Base-by-base conservation (phyloP, 805 yeast genomes). In the Novakomyces olei region DNA sequence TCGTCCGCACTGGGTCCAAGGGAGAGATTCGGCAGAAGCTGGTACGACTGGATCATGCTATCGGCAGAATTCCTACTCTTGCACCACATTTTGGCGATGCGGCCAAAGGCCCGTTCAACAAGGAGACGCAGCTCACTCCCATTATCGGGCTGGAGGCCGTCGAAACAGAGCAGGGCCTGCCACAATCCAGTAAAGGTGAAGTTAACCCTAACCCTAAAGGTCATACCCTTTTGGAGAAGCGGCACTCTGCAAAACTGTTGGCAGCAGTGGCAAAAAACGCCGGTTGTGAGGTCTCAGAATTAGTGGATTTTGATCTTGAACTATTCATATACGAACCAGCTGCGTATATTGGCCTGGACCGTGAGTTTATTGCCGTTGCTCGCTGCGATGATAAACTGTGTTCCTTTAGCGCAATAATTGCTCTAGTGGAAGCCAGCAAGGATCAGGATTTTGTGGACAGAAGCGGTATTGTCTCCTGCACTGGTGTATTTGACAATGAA, bases 21-120 rank as follows among this genome's bases (percentile, higher is more conserved):
- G 45, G 29, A 24, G 38, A 37, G 15, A 33, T 41, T 3, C 43
- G 53, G 36, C 36, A 42, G 33, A 45, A 51, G 43, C 49, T 57
- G 10, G 57, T 57, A 14, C 48, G 48, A 14, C 41, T 54, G 19
- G 55, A 57, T 6, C 48, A 52, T 38, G 62, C 61, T 41, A 64
- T 79, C 44, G 92, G 83, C 9, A 70, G 70, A 43, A 74, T 79
- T 34, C 91, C 92, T 4, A 65, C 85, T 2, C 59, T 80, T 46
- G 92, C 92, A 4, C 83, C 83, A 3, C 92, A 79, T 55, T 80
- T 79, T 49, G 92, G 92, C 30, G 56, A 58, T 2, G 71, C 71
- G 4, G 61, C 80, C 2, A 45, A 53, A 16, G 73, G 73, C 5
- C 83, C 83, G 4, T 76, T 72, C 55, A 77, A 80, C 54, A 58